Evolutionary conservation across 2,329 filamentous ascomycete genomes (phyloP).

Genomic region (Endothia cerciana): DNA sequence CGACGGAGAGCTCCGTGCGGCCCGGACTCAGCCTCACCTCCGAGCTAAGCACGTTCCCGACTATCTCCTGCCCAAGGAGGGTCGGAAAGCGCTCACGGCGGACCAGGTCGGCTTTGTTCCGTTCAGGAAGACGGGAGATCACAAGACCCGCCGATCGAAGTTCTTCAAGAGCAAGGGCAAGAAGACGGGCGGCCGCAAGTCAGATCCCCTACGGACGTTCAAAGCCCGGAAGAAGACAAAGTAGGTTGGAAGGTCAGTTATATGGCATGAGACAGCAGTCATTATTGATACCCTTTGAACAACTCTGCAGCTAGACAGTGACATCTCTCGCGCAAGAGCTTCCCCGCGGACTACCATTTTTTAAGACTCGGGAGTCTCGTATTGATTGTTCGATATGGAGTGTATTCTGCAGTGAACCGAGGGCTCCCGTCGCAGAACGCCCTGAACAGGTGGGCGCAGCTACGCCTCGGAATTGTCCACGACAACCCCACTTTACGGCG

Average conservation of each 20-base stretch:
- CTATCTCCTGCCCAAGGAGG: slow-evolving; percentile 81
- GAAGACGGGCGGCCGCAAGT: slow-evolving; percentile 64
- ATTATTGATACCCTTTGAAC: slow-evolving; percentile 14
- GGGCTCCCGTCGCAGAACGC: neutral
- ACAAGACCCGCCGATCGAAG: slow-evolving; percentile 50
- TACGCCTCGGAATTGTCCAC: neutral
- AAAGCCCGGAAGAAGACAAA: slow-evolving; percentile 62
- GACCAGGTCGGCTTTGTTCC: slow-evolving; percentile 79
- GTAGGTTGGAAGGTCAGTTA: slow-evolving; percentile 9
- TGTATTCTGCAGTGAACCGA: neutral
- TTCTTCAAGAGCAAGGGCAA: slow-evolving; percentile 45
- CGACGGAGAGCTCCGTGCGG: slow-evolving; percentile 83
- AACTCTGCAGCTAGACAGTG: neutral
- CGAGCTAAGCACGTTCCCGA: slow-evolving; percentile 81
- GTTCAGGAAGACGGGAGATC: slow-evolving; percentile 55
- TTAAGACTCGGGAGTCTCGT: neutral
- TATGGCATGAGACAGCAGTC: neutral
- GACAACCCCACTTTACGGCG: slow-evolving; percentile 19
- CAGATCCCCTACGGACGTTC: slow-evolving; percentile 88
- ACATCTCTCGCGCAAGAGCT: neutral
- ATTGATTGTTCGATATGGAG: neutral
- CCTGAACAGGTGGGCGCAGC: slow-evolving; percentile 17
- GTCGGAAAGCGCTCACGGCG: slow-evolving; percentile 67
- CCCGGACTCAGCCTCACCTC: slow-evolving; percentile 83
- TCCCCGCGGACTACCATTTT: neutral